Percentiles rank a stretch among this genome's conserved stretches.
phyloP scores from a whole-genome alignment of 768 basidiomycete species.

The button mushroom (Agaricus bisporus) region DNA sequence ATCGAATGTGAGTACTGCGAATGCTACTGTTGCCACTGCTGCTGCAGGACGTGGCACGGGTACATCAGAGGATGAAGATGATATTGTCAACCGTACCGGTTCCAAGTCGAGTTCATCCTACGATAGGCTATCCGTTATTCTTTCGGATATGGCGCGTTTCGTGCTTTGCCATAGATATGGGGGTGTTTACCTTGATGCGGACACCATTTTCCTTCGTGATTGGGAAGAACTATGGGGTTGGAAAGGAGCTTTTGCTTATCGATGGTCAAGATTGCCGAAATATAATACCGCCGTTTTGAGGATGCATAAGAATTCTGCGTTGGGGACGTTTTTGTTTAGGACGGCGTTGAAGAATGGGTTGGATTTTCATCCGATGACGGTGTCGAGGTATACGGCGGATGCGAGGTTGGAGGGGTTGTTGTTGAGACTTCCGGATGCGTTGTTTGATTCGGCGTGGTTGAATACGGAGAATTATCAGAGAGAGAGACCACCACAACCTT shows the following conservation, averaged over 20 bases:
- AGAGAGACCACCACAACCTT: conserved; percentile 89
- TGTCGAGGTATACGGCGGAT: conserved; percentile 80
- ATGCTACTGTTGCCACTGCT: conserved; percentile 45
- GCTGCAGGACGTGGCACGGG: conserved; percentile 20
- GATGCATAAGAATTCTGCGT: conserved; percentile 82
- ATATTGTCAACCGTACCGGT: conserved; percentile 69
- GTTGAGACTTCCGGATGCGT: conserved; percentile 79
- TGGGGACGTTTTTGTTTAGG: conserved; percentile 87
- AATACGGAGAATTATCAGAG: conserved; percentile 87
- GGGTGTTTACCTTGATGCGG: conserved; percentile 91
- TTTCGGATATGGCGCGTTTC: conserved; percentile 97
- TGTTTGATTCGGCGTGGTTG: conserved; percentile 93
- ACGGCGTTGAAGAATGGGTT: conserved; percentile 87
- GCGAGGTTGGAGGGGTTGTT: conserved; percentile 73
- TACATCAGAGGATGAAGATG: conserved; percentile 35
- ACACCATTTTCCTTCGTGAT: conserved; percentile 86
- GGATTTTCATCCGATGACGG: conserved; percentile 94
- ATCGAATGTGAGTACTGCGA: conserved; percentile 2
- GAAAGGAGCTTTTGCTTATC: conserved; percentile 90
- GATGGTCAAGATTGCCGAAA: conserved; percentile 88
- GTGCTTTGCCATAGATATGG: conserved; percentile 91
- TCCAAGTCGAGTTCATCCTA: conserved; percentile 85
- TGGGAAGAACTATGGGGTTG: conserved; percentile 98
- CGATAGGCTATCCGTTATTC: conserved; percentile 85
- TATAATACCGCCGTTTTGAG: conserved; percentile 93